Evolutionary conservation across 2,329 filamentous ascomycete genomes (phyloP), one percentile per base, ranked within the genome.

Genomic region (Rhinocladiella mackenziei): DNA sequence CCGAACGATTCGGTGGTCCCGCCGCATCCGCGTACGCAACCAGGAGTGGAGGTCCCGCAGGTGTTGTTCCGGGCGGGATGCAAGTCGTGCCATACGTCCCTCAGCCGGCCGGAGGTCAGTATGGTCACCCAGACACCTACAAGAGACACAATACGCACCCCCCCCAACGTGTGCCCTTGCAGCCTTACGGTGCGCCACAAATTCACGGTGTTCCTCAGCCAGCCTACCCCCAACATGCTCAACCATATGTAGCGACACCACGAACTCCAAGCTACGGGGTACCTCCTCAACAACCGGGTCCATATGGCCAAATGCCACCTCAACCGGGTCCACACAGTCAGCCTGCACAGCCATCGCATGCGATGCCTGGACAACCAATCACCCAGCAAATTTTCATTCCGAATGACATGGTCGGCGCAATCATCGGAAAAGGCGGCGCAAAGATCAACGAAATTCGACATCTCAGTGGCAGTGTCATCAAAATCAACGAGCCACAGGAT

Each of bases 371-470:
- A 39, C 83, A 87, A 54, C 88, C 89, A 38, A 75, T 97, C 61
- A 98, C 92, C 2, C 92, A 98, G 68, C 92, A 98, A 68, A 98
- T 98, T 56, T 98, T 86, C 71, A 98, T 98, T 59, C 92, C 92
- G 46, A 98, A 98, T 64, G 92, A 98, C 62, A 97, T 98, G 92
- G 92, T 98, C 41, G 92, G 92, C 53, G 92, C 92, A 43, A 98
- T 98, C 60, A 98, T 98, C 59, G 92, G 92, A 61, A 98, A 98
- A 72, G 92, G 92, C 51, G 92, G 92, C 54, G 86, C 89, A 43
- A 98, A 98, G 78, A 98, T 98, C 76, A 98, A 98, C 64, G 92
- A 98, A 70, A 98, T 98, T 56, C 83, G 92, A 57, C 89, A 96
- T 66, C 81, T 98, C 59, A 94, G 86, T 65, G 92, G 91, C 57